Conservation (phyloP, 2,329 filamentous ascomycete species). For the Paradendryphiella salina region DNA sequence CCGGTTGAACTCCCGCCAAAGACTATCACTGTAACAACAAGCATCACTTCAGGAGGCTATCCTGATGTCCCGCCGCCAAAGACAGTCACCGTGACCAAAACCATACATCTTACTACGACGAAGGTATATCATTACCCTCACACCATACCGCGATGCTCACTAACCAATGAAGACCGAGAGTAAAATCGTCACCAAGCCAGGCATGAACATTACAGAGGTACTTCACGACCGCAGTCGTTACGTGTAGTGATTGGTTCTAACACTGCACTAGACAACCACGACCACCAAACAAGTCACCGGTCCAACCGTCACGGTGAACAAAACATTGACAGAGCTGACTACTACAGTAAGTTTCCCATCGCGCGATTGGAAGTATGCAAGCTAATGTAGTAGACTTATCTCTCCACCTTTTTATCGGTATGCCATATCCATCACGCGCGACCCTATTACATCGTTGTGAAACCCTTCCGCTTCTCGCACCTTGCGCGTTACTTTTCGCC, state of each 20-base stretch:
- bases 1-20: neutral
- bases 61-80: neutral
- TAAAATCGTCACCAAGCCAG: slow-evolving; percentile 4
- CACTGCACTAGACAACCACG: neutral
- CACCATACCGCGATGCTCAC: neutral
- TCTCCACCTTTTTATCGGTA: slow-evolving; percentile 24
- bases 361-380: no score
- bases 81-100: slow-evolving; percentile 5
- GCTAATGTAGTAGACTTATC: slow-evolving; percentile 17
- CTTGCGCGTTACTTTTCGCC: neutral
- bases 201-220: slow-evolving; percentile 5
- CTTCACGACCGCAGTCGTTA: neutral
- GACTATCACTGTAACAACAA: slow-evolving; percentile 3
- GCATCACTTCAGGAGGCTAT: neutral
- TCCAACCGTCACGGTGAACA: slow-evolving; percentile 13
- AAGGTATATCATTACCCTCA: neutral
- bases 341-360: slow-evolving; percentile 6
- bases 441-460: neutral
- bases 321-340: slow-evolving; percentile 14
- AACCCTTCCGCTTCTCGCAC: neutral
- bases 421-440: neutral
- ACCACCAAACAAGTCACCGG: slow-evolving; percentile 3
- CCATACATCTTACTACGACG: slow-evolving; percentile 9
- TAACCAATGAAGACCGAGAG: slow-evolving; percentile 1
- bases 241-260: neutral